Evolutionary conservation across 345 rosid species (phyloP), one percentile per base, ranked within the genome.

Genomic region (Turnera subulata): DNA sequence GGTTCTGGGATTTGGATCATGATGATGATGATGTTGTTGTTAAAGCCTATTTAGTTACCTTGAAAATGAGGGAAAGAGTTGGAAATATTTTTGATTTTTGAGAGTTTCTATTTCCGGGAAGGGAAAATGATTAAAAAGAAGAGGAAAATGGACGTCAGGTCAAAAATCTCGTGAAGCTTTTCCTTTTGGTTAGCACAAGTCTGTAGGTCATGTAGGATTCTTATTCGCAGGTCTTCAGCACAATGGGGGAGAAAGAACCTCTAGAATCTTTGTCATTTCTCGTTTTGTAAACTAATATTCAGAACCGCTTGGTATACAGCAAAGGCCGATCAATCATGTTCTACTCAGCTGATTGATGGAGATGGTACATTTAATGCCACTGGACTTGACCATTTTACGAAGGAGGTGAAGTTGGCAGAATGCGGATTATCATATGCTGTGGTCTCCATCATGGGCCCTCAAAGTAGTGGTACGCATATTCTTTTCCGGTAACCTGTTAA

Each of bases 391-490:
- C 20, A 59, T 65, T 85, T 94, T 54, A 90, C 85, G 69, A 85
- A 80, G 74, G 91, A 84, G 64, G 78, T 84, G 58, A 85, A 74
- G 29, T 66, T 94, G 72, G 80, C 70, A 35, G 95, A 90, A 60
- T 85, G 95, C 56, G 99, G 99, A 35, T 77, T 94, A 60, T 94
- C 99, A 6, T 90, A 94, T 58, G 99, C 97, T 6, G 76, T 87
- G 40, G 99, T 85, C 68, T 84, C 99, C 43, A 94, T 94, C 66
- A 94, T 94, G 99, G 99, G 99, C 55, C 99, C 99, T 1, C 99
- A 90, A 66, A 94, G 97, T 70, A 94, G 99, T 45, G 99, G 99
- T 94, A 80, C 59, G 91, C 71, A 45, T 64, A 15, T 29, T 53
- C 51, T 18, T 38, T 39, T 59, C 42, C 29, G 7, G 7, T 42